A percentile compares a stretch with the other conserved stretches of the same genome.
These are phyloP conservation scores for Spathaspora jeffriesii DNA, from an alignment of 1,139 yeast species.

Conservation along the genomic window DNA sequence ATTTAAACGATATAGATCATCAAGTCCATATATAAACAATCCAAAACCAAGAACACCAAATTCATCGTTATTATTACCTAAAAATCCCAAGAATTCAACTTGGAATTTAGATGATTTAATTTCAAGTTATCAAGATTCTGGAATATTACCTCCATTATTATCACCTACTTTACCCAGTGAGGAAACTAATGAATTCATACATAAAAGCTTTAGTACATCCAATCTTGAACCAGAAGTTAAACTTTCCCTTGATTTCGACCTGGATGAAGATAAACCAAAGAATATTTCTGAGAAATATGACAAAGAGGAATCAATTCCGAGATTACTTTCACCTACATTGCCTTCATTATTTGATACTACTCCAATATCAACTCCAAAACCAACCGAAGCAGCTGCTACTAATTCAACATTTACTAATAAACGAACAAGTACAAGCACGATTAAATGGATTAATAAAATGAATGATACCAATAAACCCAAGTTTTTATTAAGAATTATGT, in stretches of 20 bases:
- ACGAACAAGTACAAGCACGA: constrained; percentile 12
- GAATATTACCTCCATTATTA: constrained; percentile 37
- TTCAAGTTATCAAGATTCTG: constrained; percentile 33
- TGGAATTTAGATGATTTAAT: constrained; percentile 48
- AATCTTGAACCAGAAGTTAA: background rate
- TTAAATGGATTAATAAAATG: constrained; percentile 36
- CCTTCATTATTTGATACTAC: constrained; percentile 30
- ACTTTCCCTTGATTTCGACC: background rate
- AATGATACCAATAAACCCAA: constrained; percentile 25
- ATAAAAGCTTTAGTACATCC: background rate
- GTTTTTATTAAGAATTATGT: constrained; percentile 30
- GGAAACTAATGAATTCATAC: background rate
- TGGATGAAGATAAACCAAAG: constrained; percentile 1
- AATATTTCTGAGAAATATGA: background rate
- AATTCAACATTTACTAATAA: constrained; percentile 9
- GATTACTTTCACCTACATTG: constrained; percentile 37
- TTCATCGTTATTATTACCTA: constrained; percentile 1
- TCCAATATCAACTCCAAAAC: background rate
- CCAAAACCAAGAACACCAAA: constrained; percentile 4
- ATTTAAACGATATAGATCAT: constrained; percentile 1
- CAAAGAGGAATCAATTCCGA: constrained; percentile 20
- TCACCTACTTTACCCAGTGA: constrained; percentile 42
- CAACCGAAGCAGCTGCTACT: background rate
- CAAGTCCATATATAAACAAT: constrained; percentile 3
- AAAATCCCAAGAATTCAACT: constrained; percentile 7